Evolutionary conservation across 2,329 filamentous ascomycete genomes (phyloP), one percentile per base, ranked within the genome.

Genomic region (Colletotrichum orbiculare): DNA sequence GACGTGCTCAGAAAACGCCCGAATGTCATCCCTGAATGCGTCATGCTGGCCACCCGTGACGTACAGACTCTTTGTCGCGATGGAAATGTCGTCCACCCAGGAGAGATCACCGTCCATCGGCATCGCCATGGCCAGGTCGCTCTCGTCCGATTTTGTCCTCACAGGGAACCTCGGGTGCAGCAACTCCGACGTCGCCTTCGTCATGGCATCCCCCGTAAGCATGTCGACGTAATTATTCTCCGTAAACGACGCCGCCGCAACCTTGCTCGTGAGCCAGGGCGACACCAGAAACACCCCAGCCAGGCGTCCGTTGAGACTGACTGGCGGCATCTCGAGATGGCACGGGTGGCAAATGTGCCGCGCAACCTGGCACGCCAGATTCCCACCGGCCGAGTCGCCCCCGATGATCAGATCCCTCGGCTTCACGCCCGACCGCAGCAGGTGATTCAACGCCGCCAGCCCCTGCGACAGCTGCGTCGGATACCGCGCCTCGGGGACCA

Each of bases 351-450:
- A 43, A 3, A 78, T 45, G 52, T 79, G 77, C 9, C 71, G 64
- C 9, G 78, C 63, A 7, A 79, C 54, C 64, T 76, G 74, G 10
- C 70, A 65, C 1, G 74, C 70, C 38, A 79, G 52, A 60, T 79
- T 78, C 0, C 73, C 77, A 12, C 77, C 77, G 0, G 76, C 76
- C 10, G 77, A 79, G 54, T 79, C 77, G n/a, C 63, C 63, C 13
- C 77, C 77, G 8, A 79, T 55, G 49, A 77, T 66, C 10, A 79
- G 68, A 53, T 79, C 69, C 2, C 66, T 56, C 0, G 77, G 72
- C 6, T 45, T 45, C 48, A 77, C 64, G 4, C 77, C 78, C 1
- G 70, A 64, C 0, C 67, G 64, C 1, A 78, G 66, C 2, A 79
- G 46, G n/a, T 72, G 69, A 1, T 69, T 68, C 6, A 79, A 70